Evolutionary conservation across 352 stramenopile species (phyloP).

Genomic region (Aphanomyces euteiches): DNA sequence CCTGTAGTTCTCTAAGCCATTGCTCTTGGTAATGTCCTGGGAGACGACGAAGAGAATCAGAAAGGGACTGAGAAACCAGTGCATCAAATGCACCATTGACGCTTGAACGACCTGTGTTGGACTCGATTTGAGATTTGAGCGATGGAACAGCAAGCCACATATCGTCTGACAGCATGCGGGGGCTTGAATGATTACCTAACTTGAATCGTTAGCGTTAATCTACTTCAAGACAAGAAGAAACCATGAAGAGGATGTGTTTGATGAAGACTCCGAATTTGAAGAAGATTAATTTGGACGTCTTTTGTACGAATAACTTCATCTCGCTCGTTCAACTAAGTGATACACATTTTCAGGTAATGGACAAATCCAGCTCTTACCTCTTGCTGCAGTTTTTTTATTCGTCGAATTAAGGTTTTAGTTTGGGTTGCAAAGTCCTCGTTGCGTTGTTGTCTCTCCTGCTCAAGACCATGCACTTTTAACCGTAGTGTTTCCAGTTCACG

Average conservation of each 20-base stretch:
- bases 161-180: conserved; percentile 25
- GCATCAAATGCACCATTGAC: conserved; percentile 22
- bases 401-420: conserved; percentile 61
- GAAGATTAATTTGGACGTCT: conserved; percentile 45
- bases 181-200: neutral
- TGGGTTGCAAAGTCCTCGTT: conserved; percentile 52
- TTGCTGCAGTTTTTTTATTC: conserved; percentile 60
- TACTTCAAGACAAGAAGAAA: neutral
- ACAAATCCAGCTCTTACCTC: conserved; percentile 37
- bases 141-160: conserved; percentile 18
- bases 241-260: conserved; percentile 3
- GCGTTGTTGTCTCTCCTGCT: conserved; percentile 52
- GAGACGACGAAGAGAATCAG: conserved; percentile 55
- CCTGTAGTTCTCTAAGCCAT: conserved; percentile 27
- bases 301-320: neutral
- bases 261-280: conserved; percentile 22
- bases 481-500: conserved; percentile 19
- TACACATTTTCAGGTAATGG: neutral
- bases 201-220: neutral
- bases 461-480: conserved; percentile 40
- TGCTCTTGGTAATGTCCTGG: conserved; percentile 46
- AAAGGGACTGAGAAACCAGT: conserved; percentile 30
- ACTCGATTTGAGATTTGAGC: conserved; percentile 10
- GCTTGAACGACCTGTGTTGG: conserved; percentile 10
- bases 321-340: conserved; percentile 8